Percentiles rank a stretch among this genome's conserved stretches.
Conservation (phyloP, 2,329 filamentous ascomycete species). For the Pleomassaria siparia region DNA sequence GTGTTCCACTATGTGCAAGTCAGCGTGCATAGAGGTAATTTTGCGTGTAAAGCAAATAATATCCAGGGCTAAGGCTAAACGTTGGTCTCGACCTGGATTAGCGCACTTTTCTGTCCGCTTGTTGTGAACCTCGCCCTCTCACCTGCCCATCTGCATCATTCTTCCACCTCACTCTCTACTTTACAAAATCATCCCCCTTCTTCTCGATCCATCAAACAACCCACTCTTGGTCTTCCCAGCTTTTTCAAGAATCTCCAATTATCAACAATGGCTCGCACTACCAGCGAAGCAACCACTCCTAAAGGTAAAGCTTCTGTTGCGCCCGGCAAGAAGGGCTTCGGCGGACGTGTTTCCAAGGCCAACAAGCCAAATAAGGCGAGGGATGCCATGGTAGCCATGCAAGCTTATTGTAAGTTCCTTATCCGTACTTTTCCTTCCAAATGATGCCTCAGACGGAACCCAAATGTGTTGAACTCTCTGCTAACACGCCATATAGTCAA, state of each 20-base stretch:
- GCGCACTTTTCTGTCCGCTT: conserved; percentile 11
- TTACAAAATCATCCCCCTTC: conserved; percentile 3
- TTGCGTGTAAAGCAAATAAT: conserved; percentile 1
- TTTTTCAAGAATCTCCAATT: background rate
- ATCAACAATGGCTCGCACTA: conserved; percentile 28
- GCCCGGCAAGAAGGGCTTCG: conserved; percentile 8
- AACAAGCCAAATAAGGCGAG: conserved; percentile 28
- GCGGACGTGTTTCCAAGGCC: conserved; percentile 14
- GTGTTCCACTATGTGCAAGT: conserved; percentile 11
- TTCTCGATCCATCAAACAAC: background rate
- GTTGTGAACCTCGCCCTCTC: conserved; percentile 9
- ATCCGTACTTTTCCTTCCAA: background rate
- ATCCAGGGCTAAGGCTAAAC: conserved; percentile 7
- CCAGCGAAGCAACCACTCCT: conserved; percentile 26
- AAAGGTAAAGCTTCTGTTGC: conserved; percentile 22
- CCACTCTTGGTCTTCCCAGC: background rate
- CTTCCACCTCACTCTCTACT: background rate
- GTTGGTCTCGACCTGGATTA: conserved; percentile 3
- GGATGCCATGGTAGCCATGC: conserved; percentile 38
- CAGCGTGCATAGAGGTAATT: conserved; percentile 6
- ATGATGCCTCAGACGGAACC: no score
- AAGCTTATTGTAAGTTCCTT: conserved; percentile 36
- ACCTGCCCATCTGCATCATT: conserved; percentile 4
- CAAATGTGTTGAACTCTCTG: background rate
- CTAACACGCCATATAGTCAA: conserved; percentile 29